Base-by-base conservation (phyloP, 768 basidiomycete genomes). In the Cystoderma amianthinum region DNA sequence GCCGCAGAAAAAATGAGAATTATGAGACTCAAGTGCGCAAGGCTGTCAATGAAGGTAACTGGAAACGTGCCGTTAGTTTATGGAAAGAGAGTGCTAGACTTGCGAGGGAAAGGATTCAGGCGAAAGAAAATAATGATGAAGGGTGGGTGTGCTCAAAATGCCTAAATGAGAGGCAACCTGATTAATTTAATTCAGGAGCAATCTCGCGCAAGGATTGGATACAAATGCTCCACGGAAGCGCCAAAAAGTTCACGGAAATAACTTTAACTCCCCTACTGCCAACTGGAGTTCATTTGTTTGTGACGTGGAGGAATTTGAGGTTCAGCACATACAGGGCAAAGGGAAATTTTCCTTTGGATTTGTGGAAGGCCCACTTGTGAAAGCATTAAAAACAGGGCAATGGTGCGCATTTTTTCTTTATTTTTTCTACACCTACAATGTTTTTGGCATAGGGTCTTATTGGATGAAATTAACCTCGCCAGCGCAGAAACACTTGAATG, bases 391-490 rank as follows among this genome's bases (percentile, higher is more conserved):
- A 20, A 73, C 72, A 35, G 96, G 96, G 4, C 80, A 95, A 57
- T 99, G 96, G 96, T 95, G 52, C 51, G 85, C 65, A 34, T 47
- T 6, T 5, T 35, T 36, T 30, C 13, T 30, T 25, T 18, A 19
- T 19, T 24, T 16, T 11, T 33, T 7, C 5, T 18, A 5, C 33
- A 4, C 24, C 17, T 22, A 22, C 7, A 3, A 33, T 32, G 35
- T 10, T 17, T 17, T n/a, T n/a, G n/a, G 11, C 2, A 23, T 44
- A 96, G 93, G 93, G 74, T 98, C 25, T 69, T 99, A 16, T 78
- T 99, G 4, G 96, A 99, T 49, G 96, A 98, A 60, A 82, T 98
- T 56, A 99, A 99, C 55, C 67, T 99, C 18, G 93, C 95, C 2
- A 91, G 85, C 44, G 69, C 92, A 18, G 96, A 98, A 60, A 97